Evolutionary conservation across 495 filamentous ascomycete genomes (phyloP).

Genomic region (Penicillium lividum): DNA sequence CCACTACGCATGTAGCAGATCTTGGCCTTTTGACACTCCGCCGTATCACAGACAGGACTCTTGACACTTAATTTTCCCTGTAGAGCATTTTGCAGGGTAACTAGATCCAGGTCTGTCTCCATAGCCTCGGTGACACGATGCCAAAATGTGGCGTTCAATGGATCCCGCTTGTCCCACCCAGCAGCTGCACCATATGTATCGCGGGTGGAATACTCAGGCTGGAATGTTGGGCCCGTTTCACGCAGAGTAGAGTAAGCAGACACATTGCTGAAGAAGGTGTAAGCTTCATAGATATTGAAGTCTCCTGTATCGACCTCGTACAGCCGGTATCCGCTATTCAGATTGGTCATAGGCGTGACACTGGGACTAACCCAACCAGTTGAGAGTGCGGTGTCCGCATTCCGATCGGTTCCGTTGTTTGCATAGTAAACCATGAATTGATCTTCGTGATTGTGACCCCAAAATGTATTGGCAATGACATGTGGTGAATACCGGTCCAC

Average conservation of each 20-base stretch:
- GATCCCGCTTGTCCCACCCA: slow-evolving; percentile 47
- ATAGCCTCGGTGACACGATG: slow-evolving; percentile 59
- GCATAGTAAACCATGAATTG: slow-evolving; percentile 54
- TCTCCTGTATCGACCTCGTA: slow-evolving; percentile 57
- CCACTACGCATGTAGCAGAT: slow-evolving; percentile 63
- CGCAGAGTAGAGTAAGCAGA: slow-evolving; percentile 40
- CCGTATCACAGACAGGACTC: slow-evolving; percentile 53
- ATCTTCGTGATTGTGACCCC: slow-evolving; percentile 59
- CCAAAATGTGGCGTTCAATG: slow-evolving; percentile 61
- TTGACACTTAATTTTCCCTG: slow-evolving; percentile 54
- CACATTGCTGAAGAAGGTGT: slow-evolving; percentile 55
- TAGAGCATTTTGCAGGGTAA: slow-evolving; percentile 51
- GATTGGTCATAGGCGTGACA: slow-evolving; percentile 53
- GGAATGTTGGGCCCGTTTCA: slow-evolving; percentile 42
- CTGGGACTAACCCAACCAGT: slow-evolving; percentile 54
- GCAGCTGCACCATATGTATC: slow-evolving; percentile 49
- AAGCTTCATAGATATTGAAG: slow-evolving; percentile 54
- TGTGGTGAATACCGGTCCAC: slow-evolving; percentile 57
- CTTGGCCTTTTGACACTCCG: slow-evolving; percentile 53
- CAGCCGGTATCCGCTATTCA: slow-evolving; percentile 57
- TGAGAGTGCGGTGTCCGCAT: slow-evolving; percentile 39
- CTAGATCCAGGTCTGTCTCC: slow-evolving; percentile 51
- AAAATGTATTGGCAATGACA: slow-evolving; percentile 57
- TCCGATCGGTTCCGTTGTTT: slow-evolving; percentile 48
- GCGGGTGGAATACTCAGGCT: slow-evolving; percentile 59